Conservation (phyloP, 2,329 filamentous ascomycete species). For the Coniochaeta hoffmannii region DNA sequence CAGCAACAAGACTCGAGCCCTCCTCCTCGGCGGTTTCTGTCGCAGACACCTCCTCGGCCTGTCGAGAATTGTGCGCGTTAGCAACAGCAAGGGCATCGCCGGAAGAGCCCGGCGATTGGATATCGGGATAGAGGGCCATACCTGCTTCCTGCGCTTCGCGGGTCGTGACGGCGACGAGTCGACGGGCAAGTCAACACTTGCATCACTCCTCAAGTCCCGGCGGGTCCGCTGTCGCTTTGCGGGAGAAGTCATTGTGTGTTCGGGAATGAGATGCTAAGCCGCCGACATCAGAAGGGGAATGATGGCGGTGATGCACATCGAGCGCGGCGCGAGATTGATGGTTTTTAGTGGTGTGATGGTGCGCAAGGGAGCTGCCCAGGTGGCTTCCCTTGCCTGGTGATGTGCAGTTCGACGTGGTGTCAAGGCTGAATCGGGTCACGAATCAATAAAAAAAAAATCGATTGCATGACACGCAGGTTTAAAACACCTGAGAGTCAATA, state of each 20-base stretch:
- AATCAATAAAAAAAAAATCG: constrained; percentile 1
- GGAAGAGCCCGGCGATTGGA: neutral
- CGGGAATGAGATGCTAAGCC: neutral
- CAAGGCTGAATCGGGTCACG: constrained; percentile 1
- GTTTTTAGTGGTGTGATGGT: neutral
- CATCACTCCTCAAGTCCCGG: constrained; percentile 24
- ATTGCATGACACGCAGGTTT: neutral
- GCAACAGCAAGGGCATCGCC: neutral
- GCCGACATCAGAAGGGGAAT: neutral
- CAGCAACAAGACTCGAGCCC: constrained; percentile 32
- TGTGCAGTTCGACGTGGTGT: neutral
- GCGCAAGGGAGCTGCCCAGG: neutral
- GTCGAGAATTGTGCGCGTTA: constrained; percentile 3
- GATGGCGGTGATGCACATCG: neutral
- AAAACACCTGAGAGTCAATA: neutral
- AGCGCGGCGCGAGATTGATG: neutral
- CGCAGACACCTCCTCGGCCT: constrained; percentile 33
- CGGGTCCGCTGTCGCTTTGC: constrained; percentile 23
- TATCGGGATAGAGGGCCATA: constrained; percentile 18
- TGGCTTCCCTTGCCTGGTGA: neutral
- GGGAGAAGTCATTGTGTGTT: constrained; percentile 20
- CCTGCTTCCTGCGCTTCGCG: constrained; percentile 59
- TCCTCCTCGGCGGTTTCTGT: constrained; percentile 37
- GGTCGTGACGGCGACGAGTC: constrained; percentile 54
- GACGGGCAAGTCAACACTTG: constrained; percentile 22